These are phyloP conservation scores for Ophiosphaerella herpotricha DNA, from an alignment of 2,329 filamentous ascomycete species.

Conservation along the genomic window DNA sequence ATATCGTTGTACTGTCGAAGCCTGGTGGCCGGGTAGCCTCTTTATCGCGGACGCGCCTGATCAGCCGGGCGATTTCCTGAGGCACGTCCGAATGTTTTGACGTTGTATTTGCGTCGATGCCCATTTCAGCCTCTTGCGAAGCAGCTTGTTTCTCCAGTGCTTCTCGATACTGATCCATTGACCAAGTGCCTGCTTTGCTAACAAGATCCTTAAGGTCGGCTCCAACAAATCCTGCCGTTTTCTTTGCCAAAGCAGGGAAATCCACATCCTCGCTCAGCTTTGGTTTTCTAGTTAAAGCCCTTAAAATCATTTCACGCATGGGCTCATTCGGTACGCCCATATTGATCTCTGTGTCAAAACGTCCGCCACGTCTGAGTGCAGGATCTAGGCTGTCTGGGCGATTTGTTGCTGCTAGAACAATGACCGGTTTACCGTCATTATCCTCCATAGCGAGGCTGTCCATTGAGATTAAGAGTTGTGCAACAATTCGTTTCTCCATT, in stretches of 20 bases:
- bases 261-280: conserved; percentile 71
- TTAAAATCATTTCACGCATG: conserved; percentile 77
- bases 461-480: conserved; percentile 85
- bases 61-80: conserved; percentile 2
- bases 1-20: conserved; percentile 60
- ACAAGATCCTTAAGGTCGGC: conserved; percentile 80
- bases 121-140: conserved; percentile 52
- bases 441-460: conserved; percentile 73
- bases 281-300: conserved; percentile 70
- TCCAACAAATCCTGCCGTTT: conserved; percentile 91
- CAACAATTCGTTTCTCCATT: conserved; percentile 86
- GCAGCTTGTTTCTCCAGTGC: conserved; percentile 53
- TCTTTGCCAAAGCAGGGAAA: conserved; percentile 73
- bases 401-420: conserved; percentile 91
- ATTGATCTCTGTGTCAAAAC: conserved; percentile 84
- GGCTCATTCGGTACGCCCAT: conserved; percentile 83
- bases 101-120: conserved; percentile 36
- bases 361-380: conserved; percentile 71
- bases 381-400: conserved; percentile 84
- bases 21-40: conserved; percentile 58
- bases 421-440: conserved; percentile 75
- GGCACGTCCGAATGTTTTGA: background rate
- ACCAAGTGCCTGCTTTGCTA: conserved; percentile 66
- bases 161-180: conserved; percentile 64
- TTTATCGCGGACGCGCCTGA: conserved; percentile 53